Evolutionary conservation across 140 eudicot species (phyloP).

Genomic region (Cichorium intybus): DNA sequence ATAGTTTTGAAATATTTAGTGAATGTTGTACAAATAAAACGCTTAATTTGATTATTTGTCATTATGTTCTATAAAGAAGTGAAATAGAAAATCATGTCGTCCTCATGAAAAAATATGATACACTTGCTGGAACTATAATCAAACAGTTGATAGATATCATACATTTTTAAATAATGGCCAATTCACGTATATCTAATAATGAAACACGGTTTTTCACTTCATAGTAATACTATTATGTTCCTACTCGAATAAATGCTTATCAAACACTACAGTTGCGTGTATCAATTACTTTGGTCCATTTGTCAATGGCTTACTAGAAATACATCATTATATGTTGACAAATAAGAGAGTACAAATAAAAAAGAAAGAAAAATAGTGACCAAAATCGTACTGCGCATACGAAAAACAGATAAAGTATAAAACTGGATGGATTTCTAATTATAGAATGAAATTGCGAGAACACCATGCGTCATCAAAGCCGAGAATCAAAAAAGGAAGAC

Average conservation of each 20-base stretch:
- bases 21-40: too few relatives aligned
- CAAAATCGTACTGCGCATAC: neutral
- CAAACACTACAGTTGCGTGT: neutral
- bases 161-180: too few relatives aligned
- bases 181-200: too few relatives aligned
- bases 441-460: conserved; percentile 20
- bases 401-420: neutral
- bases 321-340: neutral
- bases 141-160: too few relatives aligned
- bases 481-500: conserved; percentile 8
- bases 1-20: too few relatives aligned
- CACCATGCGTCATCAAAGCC: conserved; percentile 22
- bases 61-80: too few relatives aligned
- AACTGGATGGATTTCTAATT: conserved; percentile 8
- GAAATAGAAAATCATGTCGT: too few relatives aligned
- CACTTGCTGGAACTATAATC: too few relatives aligned
- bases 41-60: too few relatives aligned
- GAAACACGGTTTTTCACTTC: too few relatives aligned
- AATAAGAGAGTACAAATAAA: neutral
- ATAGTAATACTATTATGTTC: neutral
- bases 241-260: neutral
- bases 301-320: neutral
- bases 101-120: too few relatives aligned
- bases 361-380: neutral
- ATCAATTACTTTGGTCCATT: neutral